Conservation (phyloP, 371 early-diverging fungal genomes). For the Mycotypha africana region DNA sequence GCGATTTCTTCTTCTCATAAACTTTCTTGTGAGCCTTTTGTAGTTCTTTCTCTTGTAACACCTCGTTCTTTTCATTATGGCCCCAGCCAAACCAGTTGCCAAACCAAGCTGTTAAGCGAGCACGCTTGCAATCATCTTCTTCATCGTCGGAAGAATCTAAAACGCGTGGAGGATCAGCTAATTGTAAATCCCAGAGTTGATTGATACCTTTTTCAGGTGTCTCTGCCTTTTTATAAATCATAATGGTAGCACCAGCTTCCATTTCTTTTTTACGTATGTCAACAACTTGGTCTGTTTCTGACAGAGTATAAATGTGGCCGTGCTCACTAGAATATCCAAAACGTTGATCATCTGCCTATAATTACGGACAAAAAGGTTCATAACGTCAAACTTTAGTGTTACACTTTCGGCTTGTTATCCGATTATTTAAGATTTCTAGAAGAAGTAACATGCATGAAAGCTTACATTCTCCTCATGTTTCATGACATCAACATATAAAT, state of each 20-base stretch:
- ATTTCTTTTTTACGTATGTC: constrained; percentile 27
- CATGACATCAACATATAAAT: constrained; percentile 36
- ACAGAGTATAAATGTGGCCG: constrained; percentile 27
- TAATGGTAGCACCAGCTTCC: constrained; percentile 25
- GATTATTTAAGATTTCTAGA: no score
- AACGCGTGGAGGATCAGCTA: constrained; percentile 33
- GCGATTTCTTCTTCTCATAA: constrained; percentile 34
- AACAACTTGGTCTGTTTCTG: constrained; percentile 21
- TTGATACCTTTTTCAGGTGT: constrained; percentile 21
- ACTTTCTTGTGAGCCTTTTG: constrained; percentile 38
- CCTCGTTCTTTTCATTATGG: constrained; percentile 17
- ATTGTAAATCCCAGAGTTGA: constrained; percentile 32
- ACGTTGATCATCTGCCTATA: constrained; percentile 33
- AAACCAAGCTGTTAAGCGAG: constrained; percentile 36
- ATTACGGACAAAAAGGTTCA: no score
- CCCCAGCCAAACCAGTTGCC: constrained; percentile 42
- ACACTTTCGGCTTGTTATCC: no score
- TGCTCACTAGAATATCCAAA: constrained; percentile 28
- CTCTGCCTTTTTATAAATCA: constrained; percentile 30
- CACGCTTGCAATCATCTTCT: constrained; percentile 34
- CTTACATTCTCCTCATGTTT: constrained; percentile 33
- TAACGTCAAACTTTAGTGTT: no score
- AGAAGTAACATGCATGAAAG: no score
- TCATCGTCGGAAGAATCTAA: constrained; percentile 36
- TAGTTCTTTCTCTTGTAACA: constrained; percentile 29